Conservation (phyloP, 1,139 yeast genomes). For the Pichiaceae sp. region DNA sequence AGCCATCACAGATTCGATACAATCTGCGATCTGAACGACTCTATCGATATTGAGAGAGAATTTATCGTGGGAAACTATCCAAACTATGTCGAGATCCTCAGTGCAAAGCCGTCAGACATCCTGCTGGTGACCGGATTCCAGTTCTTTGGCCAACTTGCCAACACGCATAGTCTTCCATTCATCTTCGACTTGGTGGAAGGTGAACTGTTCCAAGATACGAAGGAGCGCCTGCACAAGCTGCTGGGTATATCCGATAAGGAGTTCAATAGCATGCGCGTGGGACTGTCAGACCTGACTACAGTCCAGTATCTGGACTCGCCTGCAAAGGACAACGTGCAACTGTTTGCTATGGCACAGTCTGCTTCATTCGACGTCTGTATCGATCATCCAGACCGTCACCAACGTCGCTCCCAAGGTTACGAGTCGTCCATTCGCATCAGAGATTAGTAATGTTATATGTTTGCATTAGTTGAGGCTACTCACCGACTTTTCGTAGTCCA, state of each 20-base stretch:
- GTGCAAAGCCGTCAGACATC: constrained; percentile 12
- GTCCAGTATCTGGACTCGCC: constrained; percentile 42
- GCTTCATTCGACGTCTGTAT: constrained; percentile 60
- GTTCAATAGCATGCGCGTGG: constrained; percentile 66
- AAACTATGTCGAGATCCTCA: constrained; percentile 23
- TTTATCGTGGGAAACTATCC: constrained; percentile 29
- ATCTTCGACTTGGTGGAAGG: constrained; percentile 57
- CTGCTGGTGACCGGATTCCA: constrained; percentile 50
- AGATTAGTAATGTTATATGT: constrained; percentile 12
- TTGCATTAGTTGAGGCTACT: background rate
- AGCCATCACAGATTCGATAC: constrained; percentile 31
- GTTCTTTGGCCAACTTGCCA: constrained; percentile 61
- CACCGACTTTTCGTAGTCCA: constrained; percentile 13
- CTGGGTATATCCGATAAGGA: constrained; percentile 75
- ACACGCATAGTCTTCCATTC: constrained; percentile 86
- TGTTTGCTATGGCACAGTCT: constrained; percentile 27
- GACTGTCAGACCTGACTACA: constrained; percentile 31
- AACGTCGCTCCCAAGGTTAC: constrained; percentile 35
- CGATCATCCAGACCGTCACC: constrained; percentile 76
- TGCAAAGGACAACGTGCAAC: constrained; percentile 41
- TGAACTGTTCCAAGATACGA: constrained; percentile 61
- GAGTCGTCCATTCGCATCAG: constrained; percentile 58
- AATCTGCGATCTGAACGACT: constrained; percentile 29
- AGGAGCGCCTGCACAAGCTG: constrained; percentile 53
- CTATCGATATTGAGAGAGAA: constrained; percentile 18